Conservation (phyloP, 140 eudicot genomes). For the Anethum foeniculum region DNA sequence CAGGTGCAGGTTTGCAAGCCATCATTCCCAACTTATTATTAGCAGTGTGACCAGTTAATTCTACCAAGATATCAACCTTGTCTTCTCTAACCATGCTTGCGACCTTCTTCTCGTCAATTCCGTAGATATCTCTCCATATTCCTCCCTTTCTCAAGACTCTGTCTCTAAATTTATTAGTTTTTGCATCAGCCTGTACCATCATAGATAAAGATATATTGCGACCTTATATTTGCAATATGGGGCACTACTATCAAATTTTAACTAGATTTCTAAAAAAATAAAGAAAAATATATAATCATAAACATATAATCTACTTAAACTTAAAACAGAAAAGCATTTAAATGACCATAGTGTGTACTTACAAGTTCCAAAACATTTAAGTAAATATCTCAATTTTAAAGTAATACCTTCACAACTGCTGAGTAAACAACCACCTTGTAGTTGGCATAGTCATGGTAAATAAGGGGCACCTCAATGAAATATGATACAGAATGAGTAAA, state of each 20-base stretch:
- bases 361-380: not conserved
- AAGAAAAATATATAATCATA: not conserved
- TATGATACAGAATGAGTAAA: conserved; percentile 97
- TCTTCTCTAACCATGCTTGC: conserved; percentile 91
- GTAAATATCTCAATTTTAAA: not conserved
- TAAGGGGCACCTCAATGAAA: conserved; percentile 90
- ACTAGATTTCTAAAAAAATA: not conserved
- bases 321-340: not conserved
- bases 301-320: not conserved
- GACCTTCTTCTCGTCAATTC: conserved; percentile 93
- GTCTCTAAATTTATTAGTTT: conserved; percentile 73
- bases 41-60: conserved; percentile 98
- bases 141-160: conserved; percentile 88
- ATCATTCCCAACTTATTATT: conserved; percentile 93
- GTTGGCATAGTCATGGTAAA: conserved; percentile 63
- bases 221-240: not conserved
- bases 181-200: conserved; percentile 85
- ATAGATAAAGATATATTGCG: conserved; percentile 9
- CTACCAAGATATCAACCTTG: conserved; percentile 93
- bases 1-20: conserved; percentile 98
- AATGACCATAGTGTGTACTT: not conserved
- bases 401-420: conserved; percentile 85
- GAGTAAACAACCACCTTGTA: conserved; percentile 90
- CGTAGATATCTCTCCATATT: conserved; percentile 86
- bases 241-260: not conserved